Evolutionary conservation across 176 grass and related monocot species (phyloP), one percentile per base, ranked within the genome.

Genomic region (Secale cereale): DNA sequence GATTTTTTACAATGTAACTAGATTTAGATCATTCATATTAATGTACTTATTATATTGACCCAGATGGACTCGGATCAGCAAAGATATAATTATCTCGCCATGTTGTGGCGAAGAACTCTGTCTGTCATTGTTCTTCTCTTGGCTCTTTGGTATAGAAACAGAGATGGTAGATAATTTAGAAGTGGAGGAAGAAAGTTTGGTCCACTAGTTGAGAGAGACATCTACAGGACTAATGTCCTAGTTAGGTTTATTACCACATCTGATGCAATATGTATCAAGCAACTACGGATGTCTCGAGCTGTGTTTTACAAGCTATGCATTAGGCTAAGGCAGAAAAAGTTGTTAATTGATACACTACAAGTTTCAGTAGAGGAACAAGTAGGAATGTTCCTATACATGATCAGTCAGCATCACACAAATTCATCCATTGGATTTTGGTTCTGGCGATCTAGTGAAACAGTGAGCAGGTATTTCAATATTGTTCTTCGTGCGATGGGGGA

Each of bases 361-460:
- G 40, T 84, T 66, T 84, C 82, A 6, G 70, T 84, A 26, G 82
- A 84, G 59, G 70, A n/a, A n/a, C 82, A 84, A 19, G 13, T 84
- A 8, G 82, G 59, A 35, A 35, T 76, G 59, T 76, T 84, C 33
- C 3, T 84, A 6, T 25, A 76, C 6, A 48, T 65, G 9, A 59
- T 84, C 2, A 13, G 82, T 30, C 59, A 83, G 1, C 14, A 19
- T 22, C 70, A 76, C 36, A 75, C 81, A 43, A 28, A 48, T 33
- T 11, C 70, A 22, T 32, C 70, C 33, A 20, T 83, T 11, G 27
- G 37, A 10, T 19, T 65, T 32, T 32, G n/a, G 8, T 14, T 76
- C n/a, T 84, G 36, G 36, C 36, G 36, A 39, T 39, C 36, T 39
- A 39, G 36, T 39, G 36, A 39, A 39, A 39, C 36, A 39, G 36